These are phyloP conservation scores for Mollisia scopiformis DNA, from an alignment of 2,329 filamentous ascomycete species.

Conservation along the genomic window DNA sequence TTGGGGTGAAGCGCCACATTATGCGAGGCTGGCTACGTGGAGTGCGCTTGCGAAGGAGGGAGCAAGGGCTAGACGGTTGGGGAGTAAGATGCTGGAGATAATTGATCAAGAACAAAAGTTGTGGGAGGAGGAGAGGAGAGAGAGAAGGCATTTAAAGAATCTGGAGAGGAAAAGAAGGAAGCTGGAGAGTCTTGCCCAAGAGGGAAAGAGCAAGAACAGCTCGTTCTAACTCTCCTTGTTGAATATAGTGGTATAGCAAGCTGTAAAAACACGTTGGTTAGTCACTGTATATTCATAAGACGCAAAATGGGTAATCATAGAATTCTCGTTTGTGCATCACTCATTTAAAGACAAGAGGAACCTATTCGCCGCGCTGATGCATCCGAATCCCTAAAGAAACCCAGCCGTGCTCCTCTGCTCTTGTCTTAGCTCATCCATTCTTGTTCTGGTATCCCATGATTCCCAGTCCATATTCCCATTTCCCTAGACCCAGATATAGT, in stretches of 20 bases:
- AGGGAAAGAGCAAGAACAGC: not conserved
- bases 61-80: conserved; percentile 31
- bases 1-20: conserved; percentile 8
- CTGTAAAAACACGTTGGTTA: too few relatives aligned
- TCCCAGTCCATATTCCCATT: not conserved
- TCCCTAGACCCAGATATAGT: not conserved
- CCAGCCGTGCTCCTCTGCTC: conserved; percentile 1
- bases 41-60: conserved; percentile 28
- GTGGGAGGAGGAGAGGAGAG: conserved; percentile 38
- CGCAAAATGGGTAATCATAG: conserved; percentile 4
- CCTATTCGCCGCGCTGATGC: conserved; percentile 41
- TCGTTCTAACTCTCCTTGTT: not conserved
- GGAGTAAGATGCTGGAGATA: conserved; percentile 47
- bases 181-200: not conserved
- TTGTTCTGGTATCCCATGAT: not conserved
- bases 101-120: conserved; percentile 50
- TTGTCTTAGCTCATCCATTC: conserved; percentile 1
- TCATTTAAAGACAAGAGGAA: conserved; percentile 25
- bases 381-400: conserved; percentile 26
- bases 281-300: not conserved
- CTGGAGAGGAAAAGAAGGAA: not conserved
- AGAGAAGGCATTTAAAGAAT: conserved; percentile 17
- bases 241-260: not conserved
- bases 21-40: not conserved
- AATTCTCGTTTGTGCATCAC: conserved; percentile 16